These are phyloP conservation scores for Dothideomycetes sp. DNA, from an alignment of 2,329 filamentous ascomycete genomes.

Conservation along the genomic window DNA sequence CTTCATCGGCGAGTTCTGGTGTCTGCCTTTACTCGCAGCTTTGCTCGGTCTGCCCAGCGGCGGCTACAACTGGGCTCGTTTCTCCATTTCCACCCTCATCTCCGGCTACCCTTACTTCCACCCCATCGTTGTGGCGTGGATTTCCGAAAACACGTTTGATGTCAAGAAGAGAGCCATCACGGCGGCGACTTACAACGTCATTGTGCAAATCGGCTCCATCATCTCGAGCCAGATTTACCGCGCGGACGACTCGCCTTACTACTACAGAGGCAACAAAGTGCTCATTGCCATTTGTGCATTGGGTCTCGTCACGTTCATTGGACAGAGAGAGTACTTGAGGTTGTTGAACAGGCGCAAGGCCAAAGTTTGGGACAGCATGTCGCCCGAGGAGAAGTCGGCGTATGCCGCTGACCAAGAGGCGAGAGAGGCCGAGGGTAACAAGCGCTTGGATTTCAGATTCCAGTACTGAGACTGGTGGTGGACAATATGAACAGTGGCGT, in stretches of 20 bases:
- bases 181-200: conserved; percentile 38
- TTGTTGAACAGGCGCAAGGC: conserved; percentile 40
- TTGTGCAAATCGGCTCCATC: conserved; percentile 36
- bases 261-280: conserved; percentile 47
- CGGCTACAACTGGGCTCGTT: conserved; percentile 42
- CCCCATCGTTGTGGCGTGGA: conserved; percentile 42
- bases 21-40: conserved; percentile 40
- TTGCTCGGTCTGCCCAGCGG: conserved; percentile 38
- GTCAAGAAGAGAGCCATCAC: conserved; percentile 40
- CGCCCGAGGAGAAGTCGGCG: conserved; percentile 29
- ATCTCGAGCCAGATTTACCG: conserved; percentile 37
- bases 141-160: conserved; percentile 39
- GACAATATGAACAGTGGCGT: too few species aligned
- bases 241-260: conserved; percentile 42
- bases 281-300: conserved; percentile 40
- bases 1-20: conserved; percentile 42
- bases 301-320: conserved; percentile 39
- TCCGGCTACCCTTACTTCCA: conserved; percentile 37
- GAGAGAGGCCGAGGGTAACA: conserved; percentile 7
- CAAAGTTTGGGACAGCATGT: conserved; percentile 35
- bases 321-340: conserved; percentile 34
- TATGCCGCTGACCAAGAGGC: conserved; percentile 32
- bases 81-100: conserved; percentile 7
- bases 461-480: conserved; percentile 3
- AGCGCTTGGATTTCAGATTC: conserved; percentile 8